Evolutionary conservation across 257 asterid genomes (phyloP).

Genomic region (Henckelia pumila): DNA sequence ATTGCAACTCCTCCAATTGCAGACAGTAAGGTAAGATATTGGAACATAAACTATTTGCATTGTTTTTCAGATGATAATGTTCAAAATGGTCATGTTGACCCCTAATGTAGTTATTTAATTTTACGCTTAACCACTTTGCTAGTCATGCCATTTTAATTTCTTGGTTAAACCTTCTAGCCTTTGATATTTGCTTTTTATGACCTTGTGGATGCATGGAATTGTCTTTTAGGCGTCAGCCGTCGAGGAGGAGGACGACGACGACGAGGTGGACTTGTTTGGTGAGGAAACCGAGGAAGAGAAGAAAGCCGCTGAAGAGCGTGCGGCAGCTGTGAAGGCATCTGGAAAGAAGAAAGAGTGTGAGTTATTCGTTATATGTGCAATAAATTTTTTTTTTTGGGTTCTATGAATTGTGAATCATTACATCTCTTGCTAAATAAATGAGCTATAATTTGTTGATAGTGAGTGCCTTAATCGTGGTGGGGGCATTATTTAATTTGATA

Average conservation of each 20-base stretch:
- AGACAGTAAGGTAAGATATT: conserved; percentile 42
- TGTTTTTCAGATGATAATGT: neutral
- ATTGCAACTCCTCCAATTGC: conserved; percentile 57
- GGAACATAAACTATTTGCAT: neutral
- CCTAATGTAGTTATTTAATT: neutral
- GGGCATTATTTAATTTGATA: neutral
- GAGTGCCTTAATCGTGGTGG: neutral
- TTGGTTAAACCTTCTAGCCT: neutral
- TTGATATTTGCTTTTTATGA: neutral
- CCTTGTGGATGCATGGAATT: neutral
- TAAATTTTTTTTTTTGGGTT: neutral
- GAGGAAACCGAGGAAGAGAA: conserved; percentile 98
- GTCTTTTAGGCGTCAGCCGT: conserved; percentile 59
- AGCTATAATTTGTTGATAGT: neutral
- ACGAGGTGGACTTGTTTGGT: conserved; percentile 87
- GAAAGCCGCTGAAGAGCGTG: conserved; percentile 86
- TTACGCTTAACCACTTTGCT: neutral
- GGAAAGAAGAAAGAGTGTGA: conserved; percentile 87
- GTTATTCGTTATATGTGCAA: conserved; percentile 16
- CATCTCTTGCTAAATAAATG: neutral
- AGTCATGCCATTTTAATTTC: neutral
- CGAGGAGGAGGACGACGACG: conserved; percentile 76
- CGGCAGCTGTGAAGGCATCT: conserved; percentile 83
- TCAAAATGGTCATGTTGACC: neutral
- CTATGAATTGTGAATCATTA: neutral